Conservation (phyloP, 2,329 filamentous ascomycete species). For the Ceratocystis papillata region DNA sequence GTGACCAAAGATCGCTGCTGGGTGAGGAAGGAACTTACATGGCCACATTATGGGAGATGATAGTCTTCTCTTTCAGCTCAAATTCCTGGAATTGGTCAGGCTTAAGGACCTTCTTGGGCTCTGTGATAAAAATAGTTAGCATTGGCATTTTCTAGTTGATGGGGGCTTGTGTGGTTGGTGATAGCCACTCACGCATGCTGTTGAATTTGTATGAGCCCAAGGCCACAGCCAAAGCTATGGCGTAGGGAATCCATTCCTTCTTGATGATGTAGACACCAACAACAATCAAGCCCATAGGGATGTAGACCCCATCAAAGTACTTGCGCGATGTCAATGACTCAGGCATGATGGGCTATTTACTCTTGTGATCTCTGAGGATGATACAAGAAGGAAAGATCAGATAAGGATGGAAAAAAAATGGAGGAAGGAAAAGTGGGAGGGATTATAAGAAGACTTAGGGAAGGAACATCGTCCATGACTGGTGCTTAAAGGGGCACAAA, state of each 20-base stretch:
- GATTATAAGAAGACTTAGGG: not conserved
- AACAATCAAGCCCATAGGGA: constrained; percentile 69
- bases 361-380: not conserved
- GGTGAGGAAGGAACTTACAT: constrained; percentile 49
- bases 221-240: constrained; percentile 52
- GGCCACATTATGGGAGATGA: constrained; percentile 95
- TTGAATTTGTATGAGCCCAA: constrained; percentile 63
- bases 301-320: constrained; percentile 70
- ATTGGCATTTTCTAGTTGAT: not conserved
- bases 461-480: constrained; percentile 5
- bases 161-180: not conserved
- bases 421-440: constrained; percentile 11
- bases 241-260: constrained; percentile 63
- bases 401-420: constrained; percentile 16
- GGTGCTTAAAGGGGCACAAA: no score
- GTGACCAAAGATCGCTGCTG: not conserved
- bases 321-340: constrained; percentile 44
- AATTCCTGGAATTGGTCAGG: constrained; percentile 84
- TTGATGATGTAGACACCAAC: constrained; percentile 68
- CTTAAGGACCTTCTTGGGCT: constrained; percentile 71
- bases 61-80: constrained; percentile 84
- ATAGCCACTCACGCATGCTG: constrained; percentile 50
- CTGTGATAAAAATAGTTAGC: constrained; percentile 35
- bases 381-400: not conserved
- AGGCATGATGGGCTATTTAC: constrained; percentile 27